Base-by-base conservation (phyloP, 1,139 yeast genomes). In the Pneumocystis sp. region DNA sequence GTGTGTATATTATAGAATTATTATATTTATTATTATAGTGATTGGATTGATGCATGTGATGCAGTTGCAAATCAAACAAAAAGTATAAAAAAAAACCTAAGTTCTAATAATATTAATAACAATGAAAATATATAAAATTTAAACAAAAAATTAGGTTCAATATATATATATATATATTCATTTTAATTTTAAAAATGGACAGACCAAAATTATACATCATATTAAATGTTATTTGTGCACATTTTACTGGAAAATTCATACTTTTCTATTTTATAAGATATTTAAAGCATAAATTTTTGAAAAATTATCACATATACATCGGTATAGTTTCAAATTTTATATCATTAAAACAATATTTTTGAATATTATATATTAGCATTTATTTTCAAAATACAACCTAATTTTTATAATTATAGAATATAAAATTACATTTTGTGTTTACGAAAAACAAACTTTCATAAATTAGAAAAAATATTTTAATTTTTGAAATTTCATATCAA, bases 1-100 rank as follows among this genome's bases (percentile, higher is more conserved):
- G 25, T 12, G 21, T 25, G 25, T 25, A 25, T 25, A 50, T 25
- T 29, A 50, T 25, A 50, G 25, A 37, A 44, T 3, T 5, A 31
- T 3, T 31, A 50, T 29, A 29, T 50, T 50, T 50, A 50, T 50
- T 25, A 50, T 25, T 25, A 25, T 25, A 87, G 96, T 64, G 98
- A 91, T 74, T 93, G 98, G 98, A 90, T 90, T 67, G 98, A 93
- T 78, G 98, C 97, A 0, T 93, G 96, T 74, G 98, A 93, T 73
- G 96, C 95, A 64, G 95, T 93, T 68, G 95, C 95, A 60, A 85
- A 85, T 69, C 88, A 87, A 67, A 82, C 66, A 63, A 17, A 72
- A 70, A 15, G 70, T 67, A 40, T 75, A 73, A 42, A 50, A 50
- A 17, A 50, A n/a, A 5, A 31, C 5, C 8, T 15, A 25, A 10